Base-by-base conservation (phyloP, 169 alveolate species). In the Cryptosporidium ryanae region DNA sequence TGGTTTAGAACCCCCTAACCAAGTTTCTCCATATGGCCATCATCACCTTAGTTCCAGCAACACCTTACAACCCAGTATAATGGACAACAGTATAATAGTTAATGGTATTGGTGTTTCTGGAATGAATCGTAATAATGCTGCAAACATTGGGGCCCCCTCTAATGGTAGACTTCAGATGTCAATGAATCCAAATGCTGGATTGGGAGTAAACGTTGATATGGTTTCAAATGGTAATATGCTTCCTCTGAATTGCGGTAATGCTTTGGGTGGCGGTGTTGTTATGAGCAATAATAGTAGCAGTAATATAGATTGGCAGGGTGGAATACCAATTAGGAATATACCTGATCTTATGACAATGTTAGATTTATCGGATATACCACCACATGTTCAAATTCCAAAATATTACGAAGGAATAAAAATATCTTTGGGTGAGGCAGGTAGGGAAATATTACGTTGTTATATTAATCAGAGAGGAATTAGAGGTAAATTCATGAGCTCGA, bases 301-400 rank as follows among this genome's bases (percentile, higher is more conserved):
- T 43, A 76, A 59, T 43, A 76, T 76, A 18, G 87, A 76, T 10
- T 76, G 87, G 87, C 87, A 76, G 46, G 87, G 87, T 18, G 87
- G 87, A 2, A 76, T 76, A 21, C 87, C 87, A 2, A 76, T 76
- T 18, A 31, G 87, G 17, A 76, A 76, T 50, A 76, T 76, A 17
- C 87, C 87, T 27, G 87, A 76, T 12, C 48, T 76, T 8, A 76
- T 76, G 87, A 76, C 87, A n/a, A 76, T 76, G 87, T 46, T 76
- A 8, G 87, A 76, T 34, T 61, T 76, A 38, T 76, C 87, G 5
- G 87, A 76, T 43, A 76, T 76, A 6, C 87, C 87, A 10, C 87
- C 87, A 4, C 87, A 76, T 76, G 87, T 76, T 5, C 87, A 76
- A 23, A 76, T 76, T 59, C 87, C 87, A 3, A 76, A 76, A 31